Evolutionary conservation across 2,329 filamentous ascomycete genomes (phyloP).

Genomic region (Colletotrichum sp.): DNA sequence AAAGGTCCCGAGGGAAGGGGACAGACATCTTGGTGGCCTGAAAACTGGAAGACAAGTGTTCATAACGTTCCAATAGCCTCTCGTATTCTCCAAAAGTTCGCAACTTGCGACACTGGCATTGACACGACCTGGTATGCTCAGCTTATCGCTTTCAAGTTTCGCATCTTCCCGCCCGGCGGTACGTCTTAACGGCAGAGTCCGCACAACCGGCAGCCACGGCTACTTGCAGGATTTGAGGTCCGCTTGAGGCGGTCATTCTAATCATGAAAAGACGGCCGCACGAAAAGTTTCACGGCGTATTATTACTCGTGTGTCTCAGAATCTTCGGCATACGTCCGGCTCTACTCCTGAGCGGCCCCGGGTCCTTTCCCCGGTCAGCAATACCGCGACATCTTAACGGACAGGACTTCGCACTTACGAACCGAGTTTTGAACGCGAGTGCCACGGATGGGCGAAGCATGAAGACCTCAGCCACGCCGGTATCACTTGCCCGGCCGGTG

Average conservation of each 20-base stretch:
- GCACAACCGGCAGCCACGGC: background rate
- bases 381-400: background rate
- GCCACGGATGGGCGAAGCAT: background rate
- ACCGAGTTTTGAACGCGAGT: background rate
- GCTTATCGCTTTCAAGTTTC: too few species aligned
- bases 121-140: background rate
- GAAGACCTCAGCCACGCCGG: background rate
- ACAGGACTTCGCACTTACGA: background rate
- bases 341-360: background rate
- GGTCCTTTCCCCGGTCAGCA: background rate
- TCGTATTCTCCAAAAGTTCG: background rate
- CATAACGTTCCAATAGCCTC: background rate
- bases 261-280: background rate
- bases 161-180: background rate
- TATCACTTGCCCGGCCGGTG: background rate
- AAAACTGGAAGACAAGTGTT: background rate
- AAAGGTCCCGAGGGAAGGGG: background rate
- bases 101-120: background rate
- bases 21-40: background rate
- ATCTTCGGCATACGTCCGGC: background rate
- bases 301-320: background rate
- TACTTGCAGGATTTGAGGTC: background rate
- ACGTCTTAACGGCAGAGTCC: background rate
- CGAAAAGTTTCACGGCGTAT: background rate
- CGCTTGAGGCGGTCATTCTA: background rate